A percentile compares a stretch with the other conserved stretches of the same genome.
These are phyloP conservation scores for Saturnispora serradocipensis DNA, from an alignment of 805 yeast species.

Conservation along the genomic window DNA sequence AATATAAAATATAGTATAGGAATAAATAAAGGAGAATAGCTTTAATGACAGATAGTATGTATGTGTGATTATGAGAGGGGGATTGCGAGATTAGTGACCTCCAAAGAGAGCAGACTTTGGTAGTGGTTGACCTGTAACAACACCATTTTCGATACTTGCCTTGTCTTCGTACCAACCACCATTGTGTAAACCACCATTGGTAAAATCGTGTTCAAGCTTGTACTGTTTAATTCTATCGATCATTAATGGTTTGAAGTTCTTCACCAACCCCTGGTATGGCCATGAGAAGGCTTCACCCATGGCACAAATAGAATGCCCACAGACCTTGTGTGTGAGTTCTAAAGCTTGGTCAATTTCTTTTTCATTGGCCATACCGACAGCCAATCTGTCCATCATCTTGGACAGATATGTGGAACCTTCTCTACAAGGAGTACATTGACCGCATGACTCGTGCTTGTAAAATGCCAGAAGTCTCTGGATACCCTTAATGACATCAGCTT, in stretches of 20 bases:
- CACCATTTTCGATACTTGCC: slow-evolving; percentile 53
- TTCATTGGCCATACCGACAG: slow-evolving; percentile 67
- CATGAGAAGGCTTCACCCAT: slow-evolving; percentile 90
- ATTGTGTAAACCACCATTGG: slow-evolving; percentile 30
- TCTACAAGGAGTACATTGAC: slow-evolving; percentile 92
- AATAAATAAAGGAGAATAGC: not conserved
- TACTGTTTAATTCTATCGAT: slow-evolving; percentile 64
- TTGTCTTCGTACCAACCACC: slow-evolving; percentile 71
- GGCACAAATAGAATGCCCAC: slow-evolving; percentile 89
- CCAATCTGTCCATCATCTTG: slow-evolving; percentile 78
- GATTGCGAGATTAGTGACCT: slow-evolving; percentile 15
- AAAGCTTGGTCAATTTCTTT: slow-evolving; percentile 77
- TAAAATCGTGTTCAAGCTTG: slow-evolving; percentile 35
- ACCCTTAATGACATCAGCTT: slow-evolving; percentile 75
- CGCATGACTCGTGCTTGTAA: slow-evolving; percentile 89
- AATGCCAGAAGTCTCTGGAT: slow-evolving; percentile 78
- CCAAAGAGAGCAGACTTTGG: slow-evolving; percentile 32
- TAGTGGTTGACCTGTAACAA: slow-evolving; percentile 50
- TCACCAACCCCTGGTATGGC: slow-evolving; percentile 86
- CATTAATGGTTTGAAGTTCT: slow-evolving; percentile 76
- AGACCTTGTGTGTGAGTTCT: slow-evolving; percentile 79
- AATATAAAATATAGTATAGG: not conserved
- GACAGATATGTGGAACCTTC: slow-evolving; percentile 86
- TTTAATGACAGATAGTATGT: not conserved
- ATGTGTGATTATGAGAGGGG: not conserved